These are phyloP conservation scores for Pythium insidiosum DNA, from an alignment of 352 stramenopile genomes.

Conservation along the genomic window DNA sequence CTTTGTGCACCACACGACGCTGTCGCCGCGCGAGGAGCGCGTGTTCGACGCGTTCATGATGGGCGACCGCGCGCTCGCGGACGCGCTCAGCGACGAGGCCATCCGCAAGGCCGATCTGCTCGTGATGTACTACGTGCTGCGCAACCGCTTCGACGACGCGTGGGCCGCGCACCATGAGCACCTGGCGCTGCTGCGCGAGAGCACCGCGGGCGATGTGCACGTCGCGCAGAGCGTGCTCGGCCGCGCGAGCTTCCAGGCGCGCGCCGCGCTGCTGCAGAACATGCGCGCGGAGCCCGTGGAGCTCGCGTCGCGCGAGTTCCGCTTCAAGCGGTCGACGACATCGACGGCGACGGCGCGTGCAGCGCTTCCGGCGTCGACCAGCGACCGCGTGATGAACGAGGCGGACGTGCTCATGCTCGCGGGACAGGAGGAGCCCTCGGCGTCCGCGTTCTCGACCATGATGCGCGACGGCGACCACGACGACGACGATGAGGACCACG, in stretches of 20 bases:
- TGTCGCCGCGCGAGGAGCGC: conserved; percentile 41
- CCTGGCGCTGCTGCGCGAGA: conserved; percentile 56
- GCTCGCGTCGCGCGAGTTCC: not conserved
- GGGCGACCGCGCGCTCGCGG: conserved; percentile 34
- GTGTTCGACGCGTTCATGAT: conserved; percentile 72
- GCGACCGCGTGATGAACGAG: too few relatives aligned
- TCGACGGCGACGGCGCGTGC: conserved; percentile 20
- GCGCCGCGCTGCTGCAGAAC: conserved; percentile 48
- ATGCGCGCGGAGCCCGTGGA: conserved; percentile 50
- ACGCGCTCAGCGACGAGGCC: conserved; percentile 55
- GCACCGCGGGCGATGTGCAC: conserved; percentile 49
- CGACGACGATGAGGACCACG: too few relatives aligned
- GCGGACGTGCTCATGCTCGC: too few relatives aligned
- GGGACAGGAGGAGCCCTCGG: too few relatives aligned
- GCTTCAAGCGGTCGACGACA: conserved; percentile 14
- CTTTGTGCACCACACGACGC: conserved; percentile 50
- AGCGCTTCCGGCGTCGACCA: too few relatives aligned
- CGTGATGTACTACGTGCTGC: conserved; percentile 79
- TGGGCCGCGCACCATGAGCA: conserved; percentile 76
- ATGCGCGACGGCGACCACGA: too few relatives aligned
- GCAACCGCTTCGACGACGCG: conserved; percentile 61
- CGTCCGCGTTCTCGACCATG: too few relatives aligned
- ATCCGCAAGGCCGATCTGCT: conserved; percentile 70
- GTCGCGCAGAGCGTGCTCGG: conserved; percentile 48
- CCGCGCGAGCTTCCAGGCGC: conserved; percentile 56